Evolutionary conservation across 805 yeast genomes (phyloP).

Genomic region (Cyberlindnera americana): DNA sequence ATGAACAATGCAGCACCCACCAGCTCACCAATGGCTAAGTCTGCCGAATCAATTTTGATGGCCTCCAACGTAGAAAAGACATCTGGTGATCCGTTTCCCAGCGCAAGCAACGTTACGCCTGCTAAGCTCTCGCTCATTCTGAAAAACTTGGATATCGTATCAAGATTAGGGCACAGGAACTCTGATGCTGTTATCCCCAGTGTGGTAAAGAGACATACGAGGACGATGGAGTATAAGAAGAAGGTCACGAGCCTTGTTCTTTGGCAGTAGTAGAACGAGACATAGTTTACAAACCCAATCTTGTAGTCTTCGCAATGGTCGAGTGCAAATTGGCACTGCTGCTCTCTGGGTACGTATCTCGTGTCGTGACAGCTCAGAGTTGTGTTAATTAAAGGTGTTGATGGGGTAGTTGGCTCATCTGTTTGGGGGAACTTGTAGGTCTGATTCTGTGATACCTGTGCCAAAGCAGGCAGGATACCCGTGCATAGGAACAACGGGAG

Average conservation of each 20-base stretch:
- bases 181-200: conserved; percentile 84
- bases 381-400: conserved; percentile 2
- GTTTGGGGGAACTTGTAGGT: conserved; percentile 8
- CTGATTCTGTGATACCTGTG: neutral
- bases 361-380: conserved; percentile 22
- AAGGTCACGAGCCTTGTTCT: conserved; percentile 2
- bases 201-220: conserved; percentile 50
- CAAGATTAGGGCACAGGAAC: conserved; percentile 75
- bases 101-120: conserved; percentile 84
- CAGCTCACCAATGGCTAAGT: conserved; percentile 86
- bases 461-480: neutral
- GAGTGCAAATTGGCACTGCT: conserved; percentile 22
- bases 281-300: conserved; percentile 26
- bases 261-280: conserved; percentile 23
- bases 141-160: conserved; percentile 59
- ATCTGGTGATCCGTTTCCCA: conserved; percentile 94
- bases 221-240: conserved; percentile 4
- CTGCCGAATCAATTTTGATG: conserved; percentile 61
- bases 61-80: conserved; percentile 82
- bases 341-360: conserved; percentile 7
- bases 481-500: neutral
- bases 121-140: conserved; percentile 74
- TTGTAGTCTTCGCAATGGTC: conserved; percentile 24
- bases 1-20: conserved; percentile 88
- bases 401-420: conserved; percentile 1